Evolutionary conservation across 148 eudicot genomes (phyloP), one percentile per base, ranked within the genome.

Genomic region (Arctostaphylos glauca): DNA sequence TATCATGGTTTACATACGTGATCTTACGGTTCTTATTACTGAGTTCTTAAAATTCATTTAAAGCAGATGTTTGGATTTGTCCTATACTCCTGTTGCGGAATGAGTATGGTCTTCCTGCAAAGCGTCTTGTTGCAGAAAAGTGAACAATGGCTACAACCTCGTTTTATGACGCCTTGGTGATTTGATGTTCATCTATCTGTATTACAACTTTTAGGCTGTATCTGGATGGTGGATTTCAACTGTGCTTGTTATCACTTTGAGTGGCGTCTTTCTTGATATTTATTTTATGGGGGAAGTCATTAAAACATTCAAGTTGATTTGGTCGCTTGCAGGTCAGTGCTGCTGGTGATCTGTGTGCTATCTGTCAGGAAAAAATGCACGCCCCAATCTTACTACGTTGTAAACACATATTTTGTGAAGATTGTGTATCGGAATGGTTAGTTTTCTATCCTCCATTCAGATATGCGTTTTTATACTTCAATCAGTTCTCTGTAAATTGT

Each of bases 341-440:
- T 31, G 93, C 94, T 3, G 98, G 98, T 76, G 97, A 95, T 85
- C 80, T 95, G 88, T 93, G 98, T 88, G 96, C 98, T 76, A 95
- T 95, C 41, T 95, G 98, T 88, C 98, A 95, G 90, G 98, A 94
- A 87, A 95, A 93, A 89, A 93, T 95, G 98, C 97, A 95, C 83
- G 81, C 94, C 79, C 98, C 98, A n/a, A 87, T 94, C 86, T 77
- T 93, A 77, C 89, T 95, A 84, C 89, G 97, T 66, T 95, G 98
- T 83, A 95, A 95, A 84, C 98, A 95, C 89, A 91, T 95, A 55
- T 95, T 95, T 85, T 95, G 98, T 79, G 98, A 95, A 90, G 98
- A 92, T 82, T 95, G 98, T 85, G 96, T 91, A 25, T 91, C 97
- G 7, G 98, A 95, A 87, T 95, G 98, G 98, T 93, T 41, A 87